Evolutionary conservation across 2,329 filamentous ascomycete species (phyloP), one percentile per base, ranked within the genome.

Genomic region (Fusarium mangiferae): DNA sequence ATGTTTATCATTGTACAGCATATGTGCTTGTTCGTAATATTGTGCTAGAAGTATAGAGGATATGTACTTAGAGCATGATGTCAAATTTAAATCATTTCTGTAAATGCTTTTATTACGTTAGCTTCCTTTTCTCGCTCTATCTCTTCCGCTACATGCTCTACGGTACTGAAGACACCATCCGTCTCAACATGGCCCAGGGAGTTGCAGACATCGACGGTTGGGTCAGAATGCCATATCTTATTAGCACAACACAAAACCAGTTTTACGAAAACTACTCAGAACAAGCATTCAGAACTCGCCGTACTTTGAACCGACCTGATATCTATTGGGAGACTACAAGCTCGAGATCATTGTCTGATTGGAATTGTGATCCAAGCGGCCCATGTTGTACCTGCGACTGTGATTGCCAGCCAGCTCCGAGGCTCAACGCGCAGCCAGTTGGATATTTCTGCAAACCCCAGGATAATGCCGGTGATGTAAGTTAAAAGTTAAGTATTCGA

Each of bases 161-260:
- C 28, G 33, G 10, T 12, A 42, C 33, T 36, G 20, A 46, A 41
- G 22, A 36, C 10, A 22, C 14, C 28, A 12, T 11, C 10, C 38
- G 44, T 24, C 5, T n/a, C 14, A 44, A 30, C 8, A 77, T 77
- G 74, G 56, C 51, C 3, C 26, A 68, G 22, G 57, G 62, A 33
- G 66, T 77, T 22, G 63, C 68, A 45, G 66, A 70, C 24, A 57
- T 72, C 20, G 62, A 72, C 26, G 45, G 62, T 46, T 66, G 65
- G 41, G 18, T 39, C 35, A 33, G 20, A 12, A 45, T 58, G 30
- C 46, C 63, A 38, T 44, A 55, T 22, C 36, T 30, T 24, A 46
- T 38, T 51, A 36, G 42, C 35, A n/a, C 30, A 33, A 41, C 55
- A 46, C 42, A 24, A 24, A 42, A 51, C 35, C 51, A 35, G 10